Evolutionary conservation across 1,284 basidiomycete genomes (phyloP).

Genomic region (Lentinus polychrous): DNA sequence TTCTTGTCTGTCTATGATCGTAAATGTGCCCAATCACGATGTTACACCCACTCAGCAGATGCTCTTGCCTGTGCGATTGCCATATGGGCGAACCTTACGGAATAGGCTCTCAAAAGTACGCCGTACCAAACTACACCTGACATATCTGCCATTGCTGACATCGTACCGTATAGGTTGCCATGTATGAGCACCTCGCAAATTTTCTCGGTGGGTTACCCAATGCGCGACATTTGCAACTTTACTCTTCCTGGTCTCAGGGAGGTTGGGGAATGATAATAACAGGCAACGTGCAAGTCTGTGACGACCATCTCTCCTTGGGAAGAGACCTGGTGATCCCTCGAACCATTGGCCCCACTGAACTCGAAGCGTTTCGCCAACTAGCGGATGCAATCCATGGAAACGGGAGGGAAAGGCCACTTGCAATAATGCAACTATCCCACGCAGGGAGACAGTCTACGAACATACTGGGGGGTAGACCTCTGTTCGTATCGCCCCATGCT

Average conservation of each 20-base stretch:
- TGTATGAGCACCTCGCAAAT: conserved; percentile 79
- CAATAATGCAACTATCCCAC: conserved; percentile 84
- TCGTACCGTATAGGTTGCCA: conserved; percentile 49
- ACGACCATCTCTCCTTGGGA: conserved; percentile 70
- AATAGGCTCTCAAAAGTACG: conserved; percentile 21
- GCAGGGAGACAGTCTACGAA: conserved; percentile 81
- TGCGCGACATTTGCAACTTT: conserved; percentile 56
- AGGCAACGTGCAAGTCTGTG: conserved; percentile 81
- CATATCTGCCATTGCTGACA: no score
- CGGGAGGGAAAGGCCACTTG: conserved; percentile 26
- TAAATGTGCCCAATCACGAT: neutral
- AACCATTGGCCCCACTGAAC: conserved; percentile 30
- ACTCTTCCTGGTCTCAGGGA: conserved; percentile 70
- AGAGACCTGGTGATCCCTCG: conserved; percentile 70
- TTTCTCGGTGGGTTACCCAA: conserved; percentile 73
- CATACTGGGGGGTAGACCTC: conserved; percentile 58
- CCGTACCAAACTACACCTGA: neutral
- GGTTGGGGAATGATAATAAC: conserved; percentile 90
- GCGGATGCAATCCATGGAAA: conserved; percentile 44
- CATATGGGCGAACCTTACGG: conserved; percentile 14
- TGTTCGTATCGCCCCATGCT: conserved; percentile 58
- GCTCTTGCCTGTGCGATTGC: conserved; percentile 11
- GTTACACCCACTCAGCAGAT: neutral
- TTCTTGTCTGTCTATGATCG: no score
- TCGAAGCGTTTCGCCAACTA: conserved; percentile 47